phyloP scores from a whole-genome alignment of 1,139 yeast genomes.

The Kodamaea alishanica region DNA sequence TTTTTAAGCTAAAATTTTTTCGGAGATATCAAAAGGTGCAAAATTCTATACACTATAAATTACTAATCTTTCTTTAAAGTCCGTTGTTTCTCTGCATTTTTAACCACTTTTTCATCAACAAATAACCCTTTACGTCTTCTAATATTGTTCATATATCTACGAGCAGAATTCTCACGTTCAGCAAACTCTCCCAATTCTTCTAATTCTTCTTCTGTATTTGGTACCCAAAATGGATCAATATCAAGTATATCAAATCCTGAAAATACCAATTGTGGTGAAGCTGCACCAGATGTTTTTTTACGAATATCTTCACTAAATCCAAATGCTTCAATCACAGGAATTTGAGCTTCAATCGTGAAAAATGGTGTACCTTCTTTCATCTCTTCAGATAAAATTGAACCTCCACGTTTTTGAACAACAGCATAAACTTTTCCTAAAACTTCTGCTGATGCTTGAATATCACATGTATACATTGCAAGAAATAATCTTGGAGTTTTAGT shows the following conservation, averaged over 20 bases:
- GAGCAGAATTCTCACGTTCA: slow-evolving; percentile 86
- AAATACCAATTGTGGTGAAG: slow-evolving; percentile 91
- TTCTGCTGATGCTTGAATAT: slow-evolving; percentile 91
- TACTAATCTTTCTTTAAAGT: slow-evolving; percentile 61
- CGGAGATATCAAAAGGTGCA: too few relatives aligned
- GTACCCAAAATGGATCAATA: slow-evolving; percentile 98
- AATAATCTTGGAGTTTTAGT: slow-evolving; percentile 85
- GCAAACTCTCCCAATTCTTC: slow-evolving; percentile 93
- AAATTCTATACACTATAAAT: neutral
- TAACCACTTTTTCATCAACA: slow-evolving; percentile 84
- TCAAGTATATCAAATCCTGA: slow-evolving; percentile 84
- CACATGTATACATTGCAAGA: slow-evolving; percentile 92
- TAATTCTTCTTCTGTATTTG: slow-evolving; percentile 94
- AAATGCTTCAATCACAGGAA: slow-evolving; percentile 95
- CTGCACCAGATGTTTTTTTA: slow-evolving; percentile 93
- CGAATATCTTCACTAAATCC: slow-evolving; percentile 95
- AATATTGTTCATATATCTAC: slow-evolving; percentile 76
- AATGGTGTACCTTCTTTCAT: slow-evolving; percentile 98
- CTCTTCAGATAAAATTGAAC: slow-evolving; percentile 82
- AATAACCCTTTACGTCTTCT: slow-evolving; percentile 86
- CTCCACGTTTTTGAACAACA: slow-evolving; percentile 86
- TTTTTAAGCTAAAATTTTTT: too few relatives aligned
- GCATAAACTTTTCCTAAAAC: slow-evolving; percentile 94
- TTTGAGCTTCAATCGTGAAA: slow-evolving; percentile 76
- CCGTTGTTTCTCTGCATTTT: slow-evolving; percentile 91